A percentile compares a stretch with the other conserved stretches of the same genome.
phyloP scores from a whole-genome alignment of 129 eudicot genomes.

The Pulicaria dysenterica region DNA sequence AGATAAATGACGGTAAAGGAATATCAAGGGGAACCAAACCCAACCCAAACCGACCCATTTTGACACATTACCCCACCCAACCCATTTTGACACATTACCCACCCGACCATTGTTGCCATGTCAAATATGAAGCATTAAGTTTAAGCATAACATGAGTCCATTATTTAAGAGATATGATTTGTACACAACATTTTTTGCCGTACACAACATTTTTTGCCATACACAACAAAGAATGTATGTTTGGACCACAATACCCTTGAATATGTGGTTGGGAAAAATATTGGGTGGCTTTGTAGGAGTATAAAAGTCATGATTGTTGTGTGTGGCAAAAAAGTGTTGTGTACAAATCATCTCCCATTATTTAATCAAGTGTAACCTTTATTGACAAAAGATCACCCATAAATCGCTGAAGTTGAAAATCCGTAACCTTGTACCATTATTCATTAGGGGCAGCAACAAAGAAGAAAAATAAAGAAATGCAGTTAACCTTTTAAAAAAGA shows the following conservation, averaged over 20 bases:
- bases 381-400: conserved; percentile 19
- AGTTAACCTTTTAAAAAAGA: background rate
- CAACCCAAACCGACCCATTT: background rate
- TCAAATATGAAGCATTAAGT: background rate
- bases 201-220: no score
- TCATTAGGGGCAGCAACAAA: conserved; percentile 4
- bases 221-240: no score
- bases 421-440: conserved; percentile 1
- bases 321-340: no score
- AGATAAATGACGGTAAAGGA: no score
- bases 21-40: background rate
- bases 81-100: background rate
- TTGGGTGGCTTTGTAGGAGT: no score
- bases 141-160: conserved; percentile 10
- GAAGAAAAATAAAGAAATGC: background rate
- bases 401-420: background rate
- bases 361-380: conserved; percentile 1
- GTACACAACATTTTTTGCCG: no score
- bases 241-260: no score
- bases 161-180: no score
- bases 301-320: no score
- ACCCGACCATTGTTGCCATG: background rate
- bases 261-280: no score
- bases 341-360: no score
- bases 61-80: background rate